These are phyloP conservation scores for Blumeriella jaapii DNA, from an alignment of 2,329 filamentous ascomycete genomes.

Conservation along the genomic window DNA sequence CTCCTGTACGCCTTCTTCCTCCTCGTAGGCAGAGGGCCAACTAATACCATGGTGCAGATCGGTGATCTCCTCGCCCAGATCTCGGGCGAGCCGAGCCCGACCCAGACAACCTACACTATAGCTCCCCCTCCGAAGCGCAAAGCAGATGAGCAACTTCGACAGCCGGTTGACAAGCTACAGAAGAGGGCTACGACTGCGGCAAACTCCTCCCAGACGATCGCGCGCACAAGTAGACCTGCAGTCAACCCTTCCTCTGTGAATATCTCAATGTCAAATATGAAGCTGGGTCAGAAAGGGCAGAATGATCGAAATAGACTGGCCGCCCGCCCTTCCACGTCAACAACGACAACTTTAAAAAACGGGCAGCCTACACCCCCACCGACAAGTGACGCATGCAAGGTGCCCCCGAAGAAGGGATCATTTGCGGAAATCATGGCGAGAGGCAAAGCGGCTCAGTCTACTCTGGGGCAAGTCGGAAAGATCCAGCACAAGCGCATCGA, in stretches of 20 bases:
- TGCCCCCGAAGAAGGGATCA: slow-evolving; percentile 57
- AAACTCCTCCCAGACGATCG: slow-evolving; percentile 17
- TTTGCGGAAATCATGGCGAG: slow-evolving; percentile 65
- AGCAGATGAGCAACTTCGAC: slow-evolving; percentile 39
- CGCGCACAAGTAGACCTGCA: slow-evolving; percentile 8
- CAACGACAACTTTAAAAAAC: slow-evolving; percentile 16
- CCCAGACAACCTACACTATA: slow-evolving; percentile 26
- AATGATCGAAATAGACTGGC: not conserved
- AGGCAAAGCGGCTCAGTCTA: slow-evolving; percentile 53
- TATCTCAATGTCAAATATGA: slow-evolving; percentile 17
- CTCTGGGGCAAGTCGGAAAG: slow-evolving; percentile 51
- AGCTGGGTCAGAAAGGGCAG: slow-evolving; percentile 8
- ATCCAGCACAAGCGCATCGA: slow-evolving; percentile 67
- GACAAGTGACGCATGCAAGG: slow-evolving; percentile 10
- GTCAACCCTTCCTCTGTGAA: slow-evolving; percentile 7
- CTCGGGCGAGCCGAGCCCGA: slow-evolving; percentile 36
- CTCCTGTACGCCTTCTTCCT: slow-evolving; percentile 3
- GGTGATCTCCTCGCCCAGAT: slow-evolving; percentile 50
- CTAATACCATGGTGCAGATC: slow-evolving; percentile 31
- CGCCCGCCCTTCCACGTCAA: not conserved
- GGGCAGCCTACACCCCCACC: slow-evolving; percentile 20
- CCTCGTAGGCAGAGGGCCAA: not conserved
- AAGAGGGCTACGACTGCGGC: slow-evolving; percentile 25
- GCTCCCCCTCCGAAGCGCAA: slow-evolving; percentile 41
- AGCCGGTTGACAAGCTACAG: slow-evolving; percentile 32